A percentile compares a stretch with the other conserved stretches of the same genome.
These are phyloP conservation scores for Luffa aegyptiaca DNA, from an alignment of 306 rosid genomes.

Conservation along the genomic window DNA sequence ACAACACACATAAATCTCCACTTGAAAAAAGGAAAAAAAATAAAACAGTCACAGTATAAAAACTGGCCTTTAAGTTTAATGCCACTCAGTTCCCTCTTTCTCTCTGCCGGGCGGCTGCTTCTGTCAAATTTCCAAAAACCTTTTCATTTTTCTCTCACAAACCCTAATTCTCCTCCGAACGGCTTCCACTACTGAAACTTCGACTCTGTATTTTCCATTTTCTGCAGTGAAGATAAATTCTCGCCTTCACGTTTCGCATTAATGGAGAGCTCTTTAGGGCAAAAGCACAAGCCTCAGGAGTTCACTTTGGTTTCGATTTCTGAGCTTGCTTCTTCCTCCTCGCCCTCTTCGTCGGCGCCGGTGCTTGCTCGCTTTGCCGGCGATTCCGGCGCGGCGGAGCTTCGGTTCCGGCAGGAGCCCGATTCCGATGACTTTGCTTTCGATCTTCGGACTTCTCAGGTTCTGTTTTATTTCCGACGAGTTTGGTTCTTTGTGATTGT, in stretches of 20 bases:
- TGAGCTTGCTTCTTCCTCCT: constrained; percentile 38
- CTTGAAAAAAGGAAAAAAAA: background rate
- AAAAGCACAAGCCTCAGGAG: constrained; percentile 31
- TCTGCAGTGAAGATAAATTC: background rate
- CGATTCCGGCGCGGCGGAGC: constrained; percentile 33
- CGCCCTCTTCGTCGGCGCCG: constrained; percentile 24
- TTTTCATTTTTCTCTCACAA: constrained; percentile 19
- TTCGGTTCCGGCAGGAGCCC: constrained; percentile 43
- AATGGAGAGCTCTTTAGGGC: constrained; percentile 49
- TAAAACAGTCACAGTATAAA: constrained; percentile 13
- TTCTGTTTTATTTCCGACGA: constrained; percentile 15
- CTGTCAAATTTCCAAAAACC: constrained; percentile 13
- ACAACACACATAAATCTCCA: background rate
- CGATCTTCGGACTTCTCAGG: constrained; percentile 60
- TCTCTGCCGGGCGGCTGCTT: constrained; percentile 55
- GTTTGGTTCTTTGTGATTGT: background rate
- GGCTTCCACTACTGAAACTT: background rate
- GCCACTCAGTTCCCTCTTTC: background rate
- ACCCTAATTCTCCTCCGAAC: constrained; percentile 53
- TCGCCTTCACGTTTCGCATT: constrained; percentile 18
- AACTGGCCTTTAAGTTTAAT: background rate
- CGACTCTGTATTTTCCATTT: background rate
- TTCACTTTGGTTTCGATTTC: constrained; percentile 44
- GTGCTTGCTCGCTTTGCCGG: constrained; percentile 50
- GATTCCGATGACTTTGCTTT: constrained; percentile 27